Base-by-base conservation (phyloP, 2,329 filamentous ascomycete genomes). In the Nothopassalora personata region DNA sequence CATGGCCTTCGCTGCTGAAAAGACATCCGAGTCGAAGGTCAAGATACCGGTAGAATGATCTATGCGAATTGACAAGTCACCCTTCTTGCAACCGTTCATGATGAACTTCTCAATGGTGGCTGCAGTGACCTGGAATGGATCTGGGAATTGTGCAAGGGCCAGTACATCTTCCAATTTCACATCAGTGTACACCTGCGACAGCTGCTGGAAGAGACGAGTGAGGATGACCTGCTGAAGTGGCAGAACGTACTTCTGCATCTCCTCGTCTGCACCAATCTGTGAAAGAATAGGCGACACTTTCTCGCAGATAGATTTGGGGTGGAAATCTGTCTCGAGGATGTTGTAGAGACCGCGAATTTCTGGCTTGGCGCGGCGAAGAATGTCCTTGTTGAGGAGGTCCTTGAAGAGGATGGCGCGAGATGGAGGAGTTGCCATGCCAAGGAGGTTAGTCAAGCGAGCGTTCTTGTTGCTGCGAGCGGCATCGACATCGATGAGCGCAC, bases 71-170 rank as follows among this genome's bases (percentile, higher is more conserved):
- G 94, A 89, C 49, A 99, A 83, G 70, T 99, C 94, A 58, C 94
- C 94, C 85, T 99, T 99, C 86, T 99, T 99, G 84, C 96, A 97
- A 64, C 94, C 94, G 77, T 99, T 99, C 94, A 99, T 99, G 82
- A 99, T 97, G 82, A 99, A 99, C 80, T 97, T 99, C 82, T 99
- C 94, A 67, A 99, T 95, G 62, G 90, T 96, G 66, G 88, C 86
- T 56, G 89, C 87, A 64, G 85, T 89, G 67, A 97, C 91, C 78
- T 97, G 89, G 84, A 95, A 97, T 46, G 94, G 91, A 74, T 96
- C 92, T 9, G 94, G 94, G 83, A 99, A 99, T 72, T 94, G 85
- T 63, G 94, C 94, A 56, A 99, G 88, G 71, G 90, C 87, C 75
- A 96, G 88, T 50, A 99, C 93, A 70, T 97, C 97, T 69, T 86